Conservation (phyloP, 2,329 filamentous ascomycete species). For the Chaetomiaceae sp. region DNA sequence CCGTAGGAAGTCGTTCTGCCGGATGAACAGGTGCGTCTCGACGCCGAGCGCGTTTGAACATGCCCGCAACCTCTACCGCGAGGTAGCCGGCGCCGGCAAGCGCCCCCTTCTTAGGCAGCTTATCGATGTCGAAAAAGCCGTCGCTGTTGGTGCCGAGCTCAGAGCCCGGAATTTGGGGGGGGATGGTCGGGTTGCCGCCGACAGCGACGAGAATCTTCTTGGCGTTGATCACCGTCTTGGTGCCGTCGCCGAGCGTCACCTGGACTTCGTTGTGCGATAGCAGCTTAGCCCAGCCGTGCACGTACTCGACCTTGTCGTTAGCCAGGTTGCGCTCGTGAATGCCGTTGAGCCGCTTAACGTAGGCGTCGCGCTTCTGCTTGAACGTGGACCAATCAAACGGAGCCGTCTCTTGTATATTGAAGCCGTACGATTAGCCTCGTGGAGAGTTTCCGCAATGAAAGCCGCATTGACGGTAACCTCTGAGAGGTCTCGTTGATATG, state of each 20-base stretch:
- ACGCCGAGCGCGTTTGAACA: conserved; percentile 81
- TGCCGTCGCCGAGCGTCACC: conserved; percentile 64
- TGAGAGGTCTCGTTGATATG: background rate
- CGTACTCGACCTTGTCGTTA: conserved; percentile 80
- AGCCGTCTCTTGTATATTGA: conserved; percentile 61
- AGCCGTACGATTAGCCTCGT: conserved; percentile 76
- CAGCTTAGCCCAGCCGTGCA: conserved; percentile 69
- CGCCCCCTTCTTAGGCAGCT: conserved; percentile 75
- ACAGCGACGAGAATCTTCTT: conserved; percentile 81
- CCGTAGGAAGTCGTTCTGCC: conserved; percentile 70
- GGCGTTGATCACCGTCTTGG: conserved; percentile 65
- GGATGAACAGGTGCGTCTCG: conserved; percentile 84
- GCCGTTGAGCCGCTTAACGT: conserved; percentile 73
- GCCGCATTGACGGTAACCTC: conserved; percentile 85
- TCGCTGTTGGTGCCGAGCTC: conserved; percentile 74
- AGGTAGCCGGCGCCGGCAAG: conserved; percentile 84
- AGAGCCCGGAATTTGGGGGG: conserved; percentile 63
- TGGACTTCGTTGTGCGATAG: conserved; percentile 66
- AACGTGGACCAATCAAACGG: conserved; percentile 78
- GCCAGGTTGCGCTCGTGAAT: conserved; percentile 80
- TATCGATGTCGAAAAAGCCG: conserved; percentile 81
- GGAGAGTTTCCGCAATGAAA: conserved; percentile 68
- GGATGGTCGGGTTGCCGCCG: conserved; percentile 64
- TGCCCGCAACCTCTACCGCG: conserved; percentile 82
- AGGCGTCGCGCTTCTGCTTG: conserved; percentile 78